Evolutionary conservation across 352 stramenopile species (phyloP).

Genomic region (Phytophthora foliorum): DNA sequence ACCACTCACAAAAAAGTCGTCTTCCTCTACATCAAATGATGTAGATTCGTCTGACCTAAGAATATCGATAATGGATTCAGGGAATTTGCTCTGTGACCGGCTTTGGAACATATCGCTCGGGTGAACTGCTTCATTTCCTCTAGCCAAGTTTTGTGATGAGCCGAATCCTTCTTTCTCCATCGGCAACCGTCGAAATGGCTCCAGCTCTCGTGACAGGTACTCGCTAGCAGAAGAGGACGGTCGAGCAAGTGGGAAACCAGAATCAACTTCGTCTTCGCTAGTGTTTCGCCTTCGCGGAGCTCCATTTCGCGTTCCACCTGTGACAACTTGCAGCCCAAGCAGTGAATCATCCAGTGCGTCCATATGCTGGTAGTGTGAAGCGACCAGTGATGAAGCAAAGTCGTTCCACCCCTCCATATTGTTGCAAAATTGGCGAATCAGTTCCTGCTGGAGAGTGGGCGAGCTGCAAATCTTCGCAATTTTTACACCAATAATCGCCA

Average conservation of each 20-base stretch:
- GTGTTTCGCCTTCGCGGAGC: slow-evolving; percentile 28
- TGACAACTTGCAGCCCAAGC: slow-evolving; percentile 35
- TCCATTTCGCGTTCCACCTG: slow-evolving; percentile 25
- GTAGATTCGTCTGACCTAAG: slow-evolving; percentile 65
- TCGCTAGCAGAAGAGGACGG: slow-evolving; percentile 72
- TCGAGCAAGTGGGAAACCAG: slow-evolving; percentile 61
- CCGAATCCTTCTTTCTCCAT: slow-evolving; percentile 82
- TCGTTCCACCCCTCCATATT: slow-evolving; percentile 70
- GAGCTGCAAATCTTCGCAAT: slow-evolving; percentile 86
- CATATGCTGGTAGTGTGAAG: slow-evolving; percentile 83
- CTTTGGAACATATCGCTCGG: slow-evolving; percentile 80
- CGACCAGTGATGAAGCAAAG: slow-evolving; percentile 71
- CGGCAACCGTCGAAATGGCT: slow-evolving; percentile 71
- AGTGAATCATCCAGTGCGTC: slow-evolving; percentile 72
- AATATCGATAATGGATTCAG: slow-evolving; percentile 80
- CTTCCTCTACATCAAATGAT: slow-evolving; percentile 64
- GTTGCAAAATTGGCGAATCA: slow-evolving; percentile 82
- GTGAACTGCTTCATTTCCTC: slow-evolving; percentile 63
- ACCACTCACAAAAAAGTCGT: slow-evolving; percentile 60
- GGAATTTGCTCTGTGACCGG: slow-evolving; percentile 75
- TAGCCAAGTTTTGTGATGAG: slow-evolving; percentile 66
- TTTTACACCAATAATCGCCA: slow-evolving; percentile 81
- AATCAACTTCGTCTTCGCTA: slow-evolving; percentile 56
- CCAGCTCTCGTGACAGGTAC: slow-evolving; percentile 70
- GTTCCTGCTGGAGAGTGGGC: slow-evolving; percentile 75